phyloP scores from a whole-genome alignment of 108 stramenopile genomes.

The Skeletonema menzelii region DNA sequence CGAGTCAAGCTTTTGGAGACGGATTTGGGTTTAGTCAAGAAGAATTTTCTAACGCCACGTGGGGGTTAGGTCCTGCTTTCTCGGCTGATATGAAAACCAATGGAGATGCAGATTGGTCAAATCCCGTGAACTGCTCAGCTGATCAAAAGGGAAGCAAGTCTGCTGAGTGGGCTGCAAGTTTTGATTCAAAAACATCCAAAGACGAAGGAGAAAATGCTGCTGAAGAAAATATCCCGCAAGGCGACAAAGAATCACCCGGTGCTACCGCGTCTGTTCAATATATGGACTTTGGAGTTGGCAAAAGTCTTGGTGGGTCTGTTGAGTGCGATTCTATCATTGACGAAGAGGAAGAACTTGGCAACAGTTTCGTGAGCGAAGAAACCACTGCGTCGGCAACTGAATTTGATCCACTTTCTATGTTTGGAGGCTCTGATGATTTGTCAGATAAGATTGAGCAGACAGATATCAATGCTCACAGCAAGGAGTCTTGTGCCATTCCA shows the following conservation, averaged over 20 bases:
- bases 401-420: constrained; percentile 49
- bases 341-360: neutral
- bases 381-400: constrained; percentile 35
- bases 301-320: constrained; percentile 21
- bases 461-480: constrained; percentile 5
- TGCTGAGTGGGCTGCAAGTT: neutral
- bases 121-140: neutral
- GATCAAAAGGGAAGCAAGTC: neutral
- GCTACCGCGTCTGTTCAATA: neutral
- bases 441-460: constrained; percentile 5
- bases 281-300: constrained; percentile 9
- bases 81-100: neutral
- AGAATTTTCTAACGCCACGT: neutral
- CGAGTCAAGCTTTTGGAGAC: neutral
- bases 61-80: neutral
- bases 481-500: constrained; percentile 18
- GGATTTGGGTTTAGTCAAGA: neutral
- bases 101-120: neutral
- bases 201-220: neutral
- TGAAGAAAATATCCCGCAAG: neutral
- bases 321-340: neutral
- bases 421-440: constrained; percentile 27
- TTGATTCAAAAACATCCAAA: neutral
- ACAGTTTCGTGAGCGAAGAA: constrained; percentile 30
- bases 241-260: neutral